A percentile compares a stretch with the other conserved stretches of the same genome.
phyloP scores from a whole-genome alignment of 139 green algal genomes.

The Auxenochlorella protothecoides region DNA sequence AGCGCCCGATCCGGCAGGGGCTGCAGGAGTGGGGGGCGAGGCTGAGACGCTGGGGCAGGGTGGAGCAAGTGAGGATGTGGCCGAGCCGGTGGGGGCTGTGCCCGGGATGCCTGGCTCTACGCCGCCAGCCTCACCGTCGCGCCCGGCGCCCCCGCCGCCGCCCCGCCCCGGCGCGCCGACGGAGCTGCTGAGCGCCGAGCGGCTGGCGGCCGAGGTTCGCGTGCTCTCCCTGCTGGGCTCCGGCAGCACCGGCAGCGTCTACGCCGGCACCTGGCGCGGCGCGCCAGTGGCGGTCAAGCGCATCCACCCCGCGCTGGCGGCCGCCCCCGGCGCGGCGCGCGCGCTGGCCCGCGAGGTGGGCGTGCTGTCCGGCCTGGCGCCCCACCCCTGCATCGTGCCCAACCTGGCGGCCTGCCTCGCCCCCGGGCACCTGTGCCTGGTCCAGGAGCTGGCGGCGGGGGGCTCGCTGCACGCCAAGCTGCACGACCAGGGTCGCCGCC shows the following conservation, averaged over 20 bases:
- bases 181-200: too few species aligned
- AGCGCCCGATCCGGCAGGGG: too few species aligned
- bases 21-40: too few species aligned
- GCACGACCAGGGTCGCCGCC: conserved; percentile 10
- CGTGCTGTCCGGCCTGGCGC: conserved; percentile 8
- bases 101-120: too few species aligned
- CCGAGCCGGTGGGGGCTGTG: too few species aligned
- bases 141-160: too few species aligned
- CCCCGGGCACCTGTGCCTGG: conserved; percentile 7
- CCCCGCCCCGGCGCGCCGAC: too few species aligned
- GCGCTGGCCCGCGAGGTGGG: conserved; percentile 14
- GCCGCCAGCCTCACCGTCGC: too few species aligned
- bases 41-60: too few species aligned
- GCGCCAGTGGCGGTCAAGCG: conserved; percentile 20
- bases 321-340: not conserved
- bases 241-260: conserved; percentile 9
- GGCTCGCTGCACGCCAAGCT: conserved; percentile 1
- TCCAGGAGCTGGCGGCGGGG: conserved; percentile 10
- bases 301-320: conserved; percentile 10
- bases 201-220: conserved; percentile 2
- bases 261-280: conserved; percentile 7
- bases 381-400: conserved; percentile 7
- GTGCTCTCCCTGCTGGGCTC: conserved; percentile 12
- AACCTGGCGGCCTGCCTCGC: conserved; percentile 15
- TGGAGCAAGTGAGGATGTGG: too few species aligned